A percentile compares a stretch with the other conserved stretches of the same genome.
phyloP scores from a whole-genome alignment of 441 rosid genomes.

The Hura crepitans region DNA sequence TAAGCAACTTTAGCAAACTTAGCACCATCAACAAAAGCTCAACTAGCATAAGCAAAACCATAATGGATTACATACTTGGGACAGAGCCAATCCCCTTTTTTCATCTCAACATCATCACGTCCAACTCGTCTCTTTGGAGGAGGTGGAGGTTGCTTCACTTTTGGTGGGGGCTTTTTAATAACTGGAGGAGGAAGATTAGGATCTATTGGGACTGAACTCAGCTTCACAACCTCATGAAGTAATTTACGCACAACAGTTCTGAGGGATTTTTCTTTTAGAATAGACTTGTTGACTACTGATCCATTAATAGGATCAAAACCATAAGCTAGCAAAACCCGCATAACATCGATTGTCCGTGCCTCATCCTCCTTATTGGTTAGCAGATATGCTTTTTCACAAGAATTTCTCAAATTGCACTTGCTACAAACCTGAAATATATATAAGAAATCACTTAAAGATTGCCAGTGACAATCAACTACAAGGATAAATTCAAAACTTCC shows the following conservation, averaged over 20 bases:
- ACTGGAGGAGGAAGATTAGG: conserved; percentile 93
- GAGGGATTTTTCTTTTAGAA: conserved; percentile 65
- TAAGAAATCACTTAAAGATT: conserved; percentile 13
- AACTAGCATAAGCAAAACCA: background rate
- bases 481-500: background rate
- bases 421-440: conserved; percentile 76
- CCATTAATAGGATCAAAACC: conserved; percentile 64
- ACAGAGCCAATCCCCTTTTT: conserved; percentile 96
- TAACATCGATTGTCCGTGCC: conserved; percentile 74
- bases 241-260: conserved; percentile 77
- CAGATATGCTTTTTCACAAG: conserved; percentile 79
- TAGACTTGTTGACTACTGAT: conserved; percentile 48
- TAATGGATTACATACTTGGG: conserved; percentile 64
- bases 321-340: conserved; percentile 71
- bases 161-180: conserved; percentile 73
- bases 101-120: conserved; percentile 95
- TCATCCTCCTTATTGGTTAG: conserved; percentile 86
- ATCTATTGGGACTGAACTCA: conserved; percentile 87
- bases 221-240: conserved; percentile 77
- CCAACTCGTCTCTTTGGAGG: conserved; percentile 85
- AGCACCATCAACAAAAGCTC: background rate
- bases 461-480: no score
- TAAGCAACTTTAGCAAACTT: background rate
- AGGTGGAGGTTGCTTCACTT: conserved; percentile 96
- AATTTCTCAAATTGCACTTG: conserved; percentile 79